Conservation (phyloP, 1,284 basidiomycete genomes). For the Waitea zeae region DNA sequence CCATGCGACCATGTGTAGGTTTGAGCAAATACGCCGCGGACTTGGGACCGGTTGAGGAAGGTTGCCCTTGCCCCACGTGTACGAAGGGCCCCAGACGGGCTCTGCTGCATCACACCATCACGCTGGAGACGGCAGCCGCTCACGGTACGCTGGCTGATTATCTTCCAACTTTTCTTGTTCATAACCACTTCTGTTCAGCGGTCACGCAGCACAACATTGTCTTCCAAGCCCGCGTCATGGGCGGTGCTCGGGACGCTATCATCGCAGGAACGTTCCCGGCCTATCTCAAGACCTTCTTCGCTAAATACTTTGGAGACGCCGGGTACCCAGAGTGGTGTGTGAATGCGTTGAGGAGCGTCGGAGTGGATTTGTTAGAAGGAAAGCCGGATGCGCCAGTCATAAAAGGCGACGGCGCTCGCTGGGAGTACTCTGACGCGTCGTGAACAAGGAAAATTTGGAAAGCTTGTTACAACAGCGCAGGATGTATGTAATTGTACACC, state of each 20-base stretch:
- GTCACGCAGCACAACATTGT: constrained; percentile 66
- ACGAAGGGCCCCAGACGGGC: constrained; percentile 43
- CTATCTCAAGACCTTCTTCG: constrained; percentile 60
- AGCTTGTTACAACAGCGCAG: no score
- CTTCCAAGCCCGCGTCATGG: constrained; percentile 74
- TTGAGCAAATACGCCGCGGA: constrained; percentile 53
- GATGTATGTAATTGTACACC: no score
- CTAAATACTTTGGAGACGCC: constrained; percentile 44
- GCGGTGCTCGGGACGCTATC: constrained; percentile 61
- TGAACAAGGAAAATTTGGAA: no score
- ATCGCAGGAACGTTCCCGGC: constrained; percentile 56
- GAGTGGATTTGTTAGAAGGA: constrained; percentile 53
- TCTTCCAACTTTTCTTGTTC: constrained; percentile 5
- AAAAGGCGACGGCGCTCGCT: constrained; percentile 48
- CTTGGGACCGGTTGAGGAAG: constrained; percentile 49
- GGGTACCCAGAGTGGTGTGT: constrained; percentile 76
- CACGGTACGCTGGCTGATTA: constrained; percentile 36
- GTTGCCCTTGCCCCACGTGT: constrained; percentile 72
- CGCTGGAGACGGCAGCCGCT: constrained; percentile 64
- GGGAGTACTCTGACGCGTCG: constrained; percentile 59
- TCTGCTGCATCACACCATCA: constrained; percentile 52
- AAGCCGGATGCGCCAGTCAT: constrained; percentile 25
- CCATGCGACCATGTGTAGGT: no score
- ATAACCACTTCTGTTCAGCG: constrained; percentile 21
- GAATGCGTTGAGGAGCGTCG: constrained; percentile 57